These are phyloP conservation scores for Candida parachauliodes DNA, from an alignment of 805 yeast species.

Conservation along the genomic window DNA sequence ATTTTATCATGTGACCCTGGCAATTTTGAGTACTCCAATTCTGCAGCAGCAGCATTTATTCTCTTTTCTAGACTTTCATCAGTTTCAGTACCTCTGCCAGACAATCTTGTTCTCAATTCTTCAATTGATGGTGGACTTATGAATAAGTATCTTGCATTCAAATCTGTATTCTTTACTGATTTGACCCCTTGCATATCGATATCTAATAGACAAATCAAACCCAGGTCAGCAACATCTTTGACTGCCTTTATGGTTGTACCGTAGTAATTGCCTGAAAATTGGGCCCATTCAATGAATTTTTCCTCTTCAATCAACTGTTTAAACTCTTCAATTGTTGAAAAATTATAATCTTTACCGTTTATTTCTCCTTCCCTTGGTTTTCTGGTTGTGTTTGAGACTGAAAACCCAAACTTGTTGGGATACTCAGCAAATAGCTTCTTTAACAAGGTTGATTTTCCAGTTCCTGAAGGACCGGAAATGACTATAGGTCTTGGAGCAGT, in stretches of 20 bases:
- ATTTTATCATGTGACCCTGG: constrained; percentile 90
- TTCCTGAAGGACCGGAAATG: constrained; percentile 93
- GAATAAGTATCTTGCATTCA: constrained; percentile 83
- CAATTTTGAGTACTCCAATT: constrained; percentile 76
- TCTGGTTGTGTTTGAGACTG: constrained; percentile 92
- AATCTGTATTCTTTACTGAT: constrained; percentile 75
- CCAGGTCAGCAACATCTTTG: constrained; percentile 58
- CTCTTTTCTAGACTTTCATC: constrained; percentile 80
- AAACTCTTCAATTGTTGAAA: constrained; percentile 76
- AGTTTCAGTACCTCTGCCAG: constrained; percentile 93
- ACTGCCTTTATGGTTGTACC: constrained; percentile 92
- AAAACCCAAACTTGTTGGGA: constrained; percentile 89
- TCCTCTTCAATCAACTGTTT: constrained; percentile 66
- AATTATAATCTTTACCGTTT: constrained; percentile 87
- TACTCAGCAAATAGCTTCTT: constrained; percentile 86
- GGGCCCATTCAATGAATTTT: constrained; percentile 95
- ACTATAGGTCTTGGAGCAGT: constrained; percentile 70
- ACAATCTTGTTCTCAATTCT: constrained; percentile 67
- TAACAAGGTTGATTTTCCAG: constrained; percentile 93
- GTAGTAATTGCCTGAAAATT: constrained; percentile 95
- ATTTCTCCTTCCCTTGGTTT: constrained; percentile 87
- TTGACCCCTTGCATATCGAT: constrained; percentile 99
- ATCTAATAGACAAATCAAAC: constrained; percentile 84
- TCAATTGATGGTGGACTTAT: constrained; percentile 92
- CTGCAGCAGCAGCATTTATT: constrained; percentile 80